phyloP scores from a whole-genome alignment of 2,329 filamentous ascomycete species.

The Verticillium nonalfalfae region DNA sequence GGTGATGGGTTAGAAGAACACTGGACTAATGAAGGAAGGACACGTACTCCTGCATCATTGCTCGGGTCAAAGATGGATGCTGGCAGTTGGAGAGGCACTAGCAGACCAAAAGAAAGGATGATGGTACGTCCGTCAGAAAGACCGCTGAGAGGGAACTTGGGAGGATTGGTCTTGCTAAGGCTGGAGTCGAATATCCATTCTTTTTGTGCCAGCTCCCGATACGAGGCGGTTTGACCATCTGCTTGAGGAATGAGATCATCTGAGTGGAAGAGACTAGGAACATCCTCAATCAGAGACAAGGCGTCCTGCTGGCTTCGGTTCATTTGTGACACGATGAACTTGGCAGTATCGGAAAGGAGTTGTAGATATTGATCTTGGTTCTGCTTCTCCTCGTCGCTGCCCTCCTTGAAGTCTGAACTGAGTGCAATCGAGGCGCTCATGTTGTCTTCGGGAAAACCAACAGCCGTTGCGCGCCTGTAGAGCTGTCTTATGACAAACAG shows the following conservation, averaged over 20 bases:
- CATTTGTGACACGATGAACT: slow-evolving; percentile 28
- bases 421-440: slow-evolving; percentile 19
- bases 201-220: background rate
- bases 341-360: slow-evolving; percentile 26
- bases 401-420: slow-evolving; percentile 22
- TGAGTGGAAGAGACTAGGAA: slow-evolving; percentile 28
- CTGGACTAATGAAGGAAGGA: background rate
- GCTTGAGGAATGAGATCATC: background rate
- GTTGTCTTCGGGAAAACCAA: slow-evolving; percentile 12
- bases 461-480: slow-evolving; percentile 32
- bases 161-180: background rate
- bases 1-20: background rate
- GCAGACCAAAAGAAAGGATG: slow-evolving; percentile 29
- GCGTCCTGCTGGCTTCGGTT: slow-evolving; percentile 27
- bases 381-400: slow-evolving; percentile 12
- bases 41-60: background rate
- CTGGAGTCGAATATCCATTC: background rate
- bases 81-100: slow-evolving; percentile 23
- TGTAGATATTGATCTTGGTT: slow-evolving; percentile 27
- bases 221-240: background rate
- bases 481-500: slow-evolving; percentile 30
- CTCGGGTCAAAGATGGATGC: background rate
- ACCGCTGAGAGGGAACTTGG: slow-evolving; percentile 9
- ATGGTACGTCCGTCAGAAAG: slow-evolving; percentile 8
- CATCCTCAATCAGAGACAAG: slow-evolving; percentile 23